Conservation (phyloP, 768 basidiomycete genomes). For the Mycena chlorophos region DNA sequence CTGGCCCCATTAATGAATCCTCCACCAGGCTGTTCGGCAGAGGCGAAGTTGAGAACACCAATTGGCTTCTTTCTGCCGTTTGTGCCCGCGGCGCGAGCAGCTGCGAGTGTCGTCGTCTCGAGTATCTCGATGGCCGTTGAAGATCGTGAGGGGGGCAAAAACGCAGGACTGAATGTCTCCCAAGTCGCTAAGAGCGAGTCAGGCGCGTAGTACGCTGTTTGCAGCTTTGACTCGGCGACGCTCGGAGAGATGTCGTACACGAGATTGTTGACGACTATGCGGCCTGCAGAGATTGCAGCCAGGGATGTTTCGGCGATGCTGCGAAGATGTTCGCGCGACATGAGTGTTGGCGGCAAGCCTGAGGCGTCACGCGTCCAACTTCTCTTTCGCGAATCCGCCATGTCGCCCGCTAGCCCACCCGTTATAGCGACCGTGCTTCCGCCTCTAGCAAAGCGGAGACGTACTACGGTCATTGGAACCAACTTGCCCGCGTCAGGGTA, state of each 20-base stretch:
- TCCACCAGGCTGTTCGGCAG: slow-evolving; percentile 44
- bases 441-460: too few relatives aligned
- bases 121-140: slow-evolving; percentile 46
- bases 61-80: slow-evolving; percentile 34
- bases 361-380: too few relatives aligned
- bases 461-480: too few relatives aligned
- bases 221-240: slow-evolving; percentile 32
- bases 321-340: too few relatives aligned
- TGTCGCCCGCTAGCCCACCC: too few relatives aligned
- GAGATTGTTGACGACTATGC: slow-evolving; percentile 25
- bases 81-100: slow-evolving; percentile 40
- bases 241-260: slow-evolving; percentile 31
- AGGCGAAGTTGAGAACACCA: slow-evolving; percentile 65
- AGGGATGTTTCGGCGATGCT: slow-evolving; percentile 16
- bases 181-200: slow-evolving; percentile 51
- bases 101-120: slow-evolving; percentile 66
- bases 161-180: slow-evolving; percentile 27
- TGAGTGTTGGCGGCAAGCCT: too few relatives aligned
- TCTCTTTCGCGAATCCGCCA: too few relatives aligned
- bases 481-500: neutral
- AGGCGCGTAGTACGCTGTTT: slow-evolving; percentile 56
- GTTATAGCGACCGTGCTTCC: too few relatives aligned
- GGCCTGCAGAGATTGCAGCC: slow-evolving; percentile 3
- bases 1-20: slow-evolving; percentile 73
- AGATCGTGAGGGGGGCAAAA: neutral